Percentiles rank a stretch among this genome's conserved stretches.
phyloP scores from a whole-genome alignment of 179 eudicot species.

The Beta macrorhiza region DNA sequence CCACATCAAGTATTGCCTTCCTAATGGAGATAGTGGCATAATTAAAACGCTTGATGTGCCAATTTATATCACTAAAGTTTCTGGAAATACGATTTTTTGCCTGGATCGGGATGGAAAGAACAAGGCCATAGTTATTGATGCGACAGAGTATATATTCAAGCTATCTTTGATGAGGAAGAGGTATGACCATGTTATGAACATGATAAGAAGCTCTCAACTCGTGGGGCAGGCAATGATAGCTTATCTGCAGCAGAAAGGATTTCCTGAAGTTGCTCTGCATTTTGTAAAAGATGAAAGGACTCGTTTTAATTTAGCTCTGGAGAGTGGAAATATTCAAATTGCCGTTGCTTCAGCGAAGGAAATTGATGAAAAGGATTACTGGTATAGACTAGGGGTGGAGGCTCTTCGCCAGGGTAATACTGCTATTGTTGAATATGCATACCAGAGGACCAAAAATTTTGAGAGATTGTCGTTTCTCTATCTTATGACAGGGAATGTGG shows the following conservation, averaged over 20 bases:
- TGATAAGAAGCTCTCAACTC: slow-evolving; percentile 50
- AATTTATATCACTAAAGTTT: slow-evolving; percentile 76
- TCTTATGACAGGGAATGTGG: slow-evolving; percentile 79
- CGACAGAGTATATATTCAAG: slow-evolving; percentile 53
- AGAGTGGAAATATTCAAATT: slow-evolving; percentile 51
- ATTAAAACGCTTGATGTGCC: slow-evolving; percentile 86
- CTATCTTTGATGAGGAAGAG: slow-evolving; percentile 44
- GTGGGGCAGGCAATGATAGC: slow-evolving; percentile 57
- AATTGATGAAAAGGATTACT: slow-evolving; percentile 51
- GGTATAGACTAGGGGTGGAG: slow-evolving; percentile 54
- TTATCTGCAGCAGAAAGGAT: slow-evolving; percentile 52
- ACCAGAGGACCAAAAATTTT: slow-evolving; percentile 92
- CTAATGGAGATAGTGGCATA: slow-evolving; percentile 94
- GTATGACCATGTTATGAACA: slow-evolving; percentile 50
- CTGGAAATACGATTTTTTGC: slow-evolving; percentile 56
- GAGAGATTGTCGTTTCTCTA: slow-evolving; percentile 91
- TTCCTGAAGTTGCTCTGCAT: slow-evolving; percentile 58
- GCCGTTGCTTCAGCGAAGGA: slow-evolving; percentile 58
- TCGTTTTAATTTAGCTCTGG: slow-evolving; percentile 50
- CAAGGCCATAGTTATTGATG: slow-evolving; percentile 41
- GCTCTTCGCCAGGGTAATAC: slow-evolving; percentile 99
- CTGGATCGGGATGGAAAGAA: slow-evolving; percentile 51
- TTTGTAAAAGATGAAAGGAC: slow-evolving; percentile 53
- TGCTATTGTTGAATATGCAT: slow-evolving; percentile 90
- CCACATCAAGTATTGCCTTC: slow-evolving; percentile 93